These are phyloP conservation scores for Fusarium sp. DNA, from an alignment of 2,329 filamentous ascomycete genomes.

Conservation along the genomic window DNA sequence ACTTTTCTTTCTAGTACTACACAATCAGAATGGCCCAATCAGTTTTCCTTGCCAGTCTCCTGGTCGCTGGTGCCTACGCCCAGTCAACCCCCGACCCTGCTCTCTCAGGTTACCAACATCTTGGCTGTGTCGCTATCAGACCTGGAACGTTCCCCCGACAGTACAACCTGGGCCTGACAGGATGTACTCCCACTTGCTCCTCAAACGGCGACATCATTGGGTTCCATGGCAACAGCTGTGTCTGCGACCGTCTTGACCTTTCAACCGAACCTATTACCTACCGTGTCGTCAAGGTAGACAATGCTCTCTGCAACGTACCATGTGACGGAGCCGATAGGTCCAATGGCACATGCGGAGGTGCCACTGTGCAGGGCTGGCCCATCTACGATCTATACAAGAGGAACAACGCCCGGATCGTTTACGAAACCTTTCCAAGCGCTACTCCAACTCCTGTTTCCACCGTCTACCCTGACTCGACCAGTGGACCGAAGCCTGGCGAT, in stretches of 20 bases:
- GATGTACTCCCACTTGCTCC: constrained; percentile 28
- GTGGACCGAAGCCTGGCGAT: constrained; percentile 23
- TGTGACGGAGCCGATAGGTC: constrained; percentile 30
- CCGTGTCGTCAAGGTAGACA: constrained; percentile 28
- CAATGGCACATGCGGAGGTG: constrained; percentile 34
- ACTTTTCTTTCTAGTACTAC: constrained; percentile 21
- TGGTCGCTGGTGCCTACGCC: constrained; percentile 17
- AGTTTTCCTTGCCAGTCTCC: constrained; percentile 16
- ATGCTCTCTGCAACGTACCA: constrained; percentile 29
- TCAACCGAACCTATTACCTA: constrained; percentile 26
- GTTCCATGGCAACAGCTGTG: constrained; percentile 26
- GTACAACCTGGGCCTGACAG: constrained; percentile 12
- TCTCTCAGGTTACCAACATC: constrained; percentile 18
- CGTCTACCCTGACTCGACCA: background rate
- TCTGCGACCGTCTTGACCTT: constrained; percentile 37
- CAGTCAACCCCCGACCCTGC: constrained; percentile 29
- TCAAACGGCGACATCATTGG: constrained; percentile 36
- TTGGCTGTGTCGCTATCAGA: constrained; percentile 30
- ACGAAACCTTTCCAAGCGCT: constrained; percentile 9
- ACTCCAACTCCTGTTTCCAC: constrained; percentile 19
- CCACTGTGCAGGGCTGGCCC: constrained; percentile 26
- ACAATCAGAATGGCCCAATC: constrained; percentile 12
- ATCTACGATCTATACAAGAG: constrained; percentile 38
- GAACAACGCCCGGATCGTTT: constrained; percentile 28
- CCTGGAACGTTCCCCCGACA: constrained; percentile 30